Evolutionary conservation across 768 basidiomycete genomes (phyloP).

Genomic region (Pisolithus marmoratus): DNA sequence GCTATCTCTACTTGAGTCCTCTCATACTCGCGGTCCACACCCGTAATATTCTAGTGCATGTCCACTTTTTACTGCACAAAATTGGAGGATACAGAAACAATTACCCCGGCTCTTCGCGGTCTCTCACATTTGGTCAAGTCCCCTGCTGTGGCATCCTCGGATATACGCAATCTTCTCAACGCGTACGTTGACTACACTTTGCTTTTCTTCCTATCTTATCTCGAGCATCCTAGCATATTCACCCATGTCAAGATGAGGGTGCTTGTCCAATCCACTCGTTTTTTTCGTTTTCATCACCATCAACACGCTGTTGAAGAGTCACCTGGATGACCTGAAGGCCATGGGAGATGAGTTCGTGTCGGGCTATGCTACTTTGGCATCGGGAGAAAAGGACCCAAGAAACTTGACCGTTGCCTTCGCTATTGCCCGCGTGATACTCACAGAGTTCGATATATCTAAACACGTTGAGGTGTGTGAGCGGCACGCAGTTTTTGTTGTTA

Average conservation of each 20-base stretch:
- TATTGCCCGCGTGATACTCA: slow-evolving; percentile 76
- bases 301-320: slow-evolving; percentile 46
- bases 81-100: slow-evolving; percentile 78
- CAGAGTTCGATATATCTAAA: slow-evolving; percentile 78
- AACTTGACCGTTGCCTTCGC: slow-evolving; percentile 89
- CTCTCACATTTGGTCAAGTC: slow-evolving; percentile 60
- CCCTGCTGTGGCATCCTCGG: slow-evolving; percentile 56
- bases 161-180: slow-evolving; percentile 53
- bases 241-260: slow-evolving; percentile 74
- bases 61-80: slow-evolving; percentile 82
- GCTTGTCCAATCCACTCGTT: slow-evolving; percentile 76
- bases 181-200: slow-evolving; percentile 42
- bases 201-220: background rate
- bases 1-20: slow-evolving; percentile 12
- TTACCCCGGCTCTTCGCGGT: slow-evolving; percentile 77
- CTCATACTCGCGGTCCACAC: background rate
- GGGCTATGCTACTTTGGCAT: slow-evolving; percentile 74
- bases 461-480: slow-evolving; percentile 63
- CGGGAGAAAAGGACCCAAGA: slow-evolving; percentile 96
- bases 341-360: slow-evolving; percentile 70
- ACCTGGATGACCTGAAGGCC: slow-evolving; percentile 52
- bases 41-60: slow-evolving; percentile 64
- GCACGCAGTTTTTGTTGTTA: background rate
- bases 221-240: slow-evolving; percentile 51
- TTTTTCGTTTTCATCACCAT: slow-evolving; percentile 76